Evolutionary conservation across 176 grass and related monocot species (phyloP).

Genomic region (Avena eriantha): DNA sequence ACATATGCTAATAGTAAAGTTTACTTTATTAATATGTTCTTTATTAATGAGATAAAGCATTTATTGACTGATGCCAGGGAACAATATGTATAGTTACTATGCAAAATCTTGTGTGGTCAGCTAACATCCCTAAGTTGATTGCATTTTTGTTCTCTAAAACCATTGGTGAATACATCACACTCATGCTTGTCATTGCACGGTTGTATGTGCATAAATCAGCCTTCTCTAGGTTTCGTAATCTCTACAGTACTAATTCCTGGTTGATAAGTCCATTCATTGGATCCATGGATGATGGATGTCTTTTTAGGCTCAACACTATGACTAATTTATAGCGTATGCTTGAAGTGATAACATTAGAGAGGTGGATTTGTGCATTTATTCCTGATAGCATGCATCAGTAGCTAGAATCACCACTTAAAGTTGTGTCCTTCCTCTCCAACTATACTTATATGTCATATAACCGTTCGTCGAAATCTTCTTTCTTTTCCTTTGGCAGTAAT

Average conservation of each 20-base stretch:
- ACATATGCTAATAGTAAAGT: neutral
- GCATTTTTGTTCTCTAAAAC: too few relatives aligned
- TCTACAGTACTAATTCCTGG: neutral
- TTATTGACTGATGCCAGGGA: neutral
- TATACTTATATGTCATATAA: neutral
- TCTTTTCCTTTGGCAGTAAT: neutral
- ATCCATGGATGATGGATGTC: conserved; percentile 1
- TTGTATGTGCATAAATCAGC: neutral
- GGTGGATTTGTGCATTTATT: neutral
- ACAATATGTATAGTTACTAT: neutral
- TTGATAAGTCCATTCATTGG: neutral
- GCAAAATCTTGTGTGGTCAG: neutral
- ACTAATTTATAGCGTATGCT: neutral
- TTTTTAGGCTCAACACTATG: neutral
- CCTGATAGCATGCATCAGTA: neutral
- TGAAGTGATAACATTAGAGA: neutral
- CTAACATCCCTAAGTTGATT: neutral
- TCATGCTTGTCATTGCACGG: neutral
- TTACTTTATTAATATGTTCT: neutral
- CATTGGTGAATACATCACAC: neutral
- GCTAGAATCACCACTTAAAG: conserved; percentile 22
- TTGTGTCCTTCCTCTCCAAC: neutral
- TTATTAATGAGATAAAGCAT: conserved; percentile 15
- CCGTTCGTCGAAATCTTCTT: neutral
- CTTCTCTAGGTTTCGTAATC: neutral